Evolutionary conservation across 108 stramenopile species (phyloP), one percentile per base, ranked within the genome.

Genomic region (Pseudonitzschia multistriata): DNA sequence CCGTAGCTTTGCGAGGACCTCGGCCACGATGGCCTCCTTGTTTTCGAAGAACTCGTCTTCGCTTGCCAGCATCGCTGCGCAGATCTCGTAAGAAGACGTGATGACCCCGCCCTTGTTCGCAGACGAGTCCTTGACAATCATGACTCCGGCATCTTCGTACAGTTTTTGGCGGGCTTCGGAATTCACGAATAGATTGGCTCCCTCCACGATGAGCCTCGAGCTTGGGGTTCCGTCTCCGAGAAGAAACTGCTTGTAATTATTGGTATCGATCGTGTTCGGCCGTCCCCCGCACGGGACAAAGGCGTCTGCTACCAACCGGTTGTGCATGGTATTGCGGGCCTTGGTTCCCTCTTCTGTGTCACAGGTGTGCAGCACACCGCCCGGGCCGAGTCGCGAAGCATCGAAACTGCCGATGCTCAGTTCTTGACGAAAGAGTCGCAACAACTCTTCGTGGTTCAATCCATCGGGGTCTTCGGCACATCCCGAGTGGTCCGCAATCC

Each of bases 51-150:
- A 99, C 73, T 97, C 95, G 34, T 93, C 85, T 66, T 97, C 92
- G 49, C 78, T 83, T 59, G 96, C 50, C 40, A 99, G 69, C 97
- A 98, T 98, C 52, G 97, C 96, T 22, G 97, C 87, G 69, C 88
- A 86, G 57, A 98, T 97, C 74, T 99, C 98, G 73, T 93, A 97
- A 47, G 93, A 95, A 35, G 92, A 94, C 57, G 96, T 96, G 64
- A 99, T 97, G 14, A 99, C 98, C 48, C 98, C 98, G 35, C 93
- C 92, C 79, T 99, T 99, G 85, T 99, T 99, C 25, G 98, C 98
- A 61, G 95, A 96, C 19, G 94, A 96, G 81, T 99, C 98, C 76
- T 99, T 99, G 50, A 99, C 96, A 81, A 99, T 97, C 10, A 87
- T 63, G 29, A 98, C 96, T 49, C 96, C 96, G 10, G 95, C 97